A percentile compares a stretch with the other conserved stretches of the same genome.
phyloP scores from a whole-genome alignment of 352 stramenopile genomes.

The Globisporangium echinulatum region DNA sequence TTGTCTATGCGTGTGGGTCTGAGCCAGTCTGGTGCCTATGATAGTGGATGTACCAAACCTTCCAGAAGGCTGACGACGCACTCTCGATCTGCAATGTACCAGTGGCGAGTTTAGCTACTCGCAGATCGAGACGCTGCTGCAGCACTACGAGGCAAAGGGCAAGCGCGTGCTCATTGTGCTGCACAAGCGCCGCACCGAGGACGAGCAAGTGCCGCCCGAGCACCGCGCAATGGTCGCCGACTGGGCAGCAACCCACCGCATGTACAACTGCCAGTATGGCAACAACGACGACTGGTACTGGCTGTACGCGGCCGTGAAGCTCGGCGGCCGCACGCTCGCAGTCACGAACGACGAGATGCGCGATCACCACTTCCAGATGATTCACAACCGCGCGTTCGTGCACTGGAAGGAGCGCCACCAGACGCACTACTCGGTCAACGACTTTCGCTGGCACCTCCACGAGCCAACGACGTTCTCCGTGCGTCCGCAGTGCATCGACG shows the following conservation, averaged over 20 bases:
- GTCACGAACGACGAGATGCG: conserved; percentile 99
- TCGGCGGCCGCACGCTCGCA: conserved; percentile 74
- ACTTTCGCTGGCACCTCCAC: conserved; percentile 29
- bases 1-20: conserved; percentile 5
- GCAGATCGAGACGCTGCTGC: conserved; percentile 93
- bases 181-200: conserved; percentile 92
- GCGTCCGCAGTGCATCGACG: conserved; percentile 48
- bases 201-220: conserved; percentile 79
- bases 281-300: conserved; percentile 99
- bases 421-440: conserved; percentile 85
- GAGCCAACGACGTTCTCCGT: conserved; percentile 60
- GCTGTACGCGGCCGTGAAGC: conserved; percentile 93
- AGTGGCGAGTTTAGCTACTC: conserved; percentile 92
- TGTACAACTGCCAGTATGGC: conserved; percentile 91
- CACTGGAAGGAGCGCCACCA: conserved; percentile 97
- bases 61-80: neutral
- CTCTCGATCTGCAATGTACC: conserved; percentile 1
- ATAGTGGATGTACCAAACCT: neutral
- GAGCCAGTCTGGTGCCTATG: neutral
- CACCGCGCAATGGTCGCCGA: conserved; percentile 59
- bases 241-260: conserved; percentile 65
- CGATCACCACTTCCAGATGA: conserved; percentile 99
- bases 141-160: conserved; percentile 82
- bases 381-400: conserved; percentile 92
- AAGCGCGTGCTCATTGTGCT: conserved; percentile 94